Base-by-base conservation (phyloP, 352 stramenopile species). In the Phytophthora citricola region DNA sequence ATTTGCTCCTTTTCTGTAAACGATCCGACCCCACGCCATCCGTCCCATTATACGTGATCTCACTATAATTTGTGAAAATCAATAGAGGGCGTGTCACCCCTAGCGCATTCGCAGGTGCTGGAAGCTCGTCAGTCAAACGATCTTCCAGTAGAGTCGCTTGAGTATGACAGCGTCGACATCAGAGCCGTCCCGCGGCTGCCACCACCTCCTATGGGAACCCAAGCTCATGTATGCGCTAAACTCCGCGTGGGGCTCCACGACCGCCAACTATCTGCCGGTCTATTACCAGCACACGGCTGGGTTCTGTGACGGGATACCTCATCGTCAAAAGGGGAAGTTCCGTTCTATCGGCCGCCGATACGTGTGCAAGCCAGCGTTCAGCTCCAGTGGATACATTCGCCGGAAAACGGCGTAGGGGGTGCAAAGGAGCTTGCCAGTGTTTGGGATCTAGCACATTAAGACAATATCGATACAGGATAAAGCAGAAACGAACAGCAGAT, bases 301-400 rank as follows among this genome's bases (percentile, higher is more conserved):
- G 17, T 90, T 79, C 74, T 20, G 67, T 80, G 26, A 83, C 78
- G 36, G 78, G 69, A 29, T 88, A 94, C 63, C 63, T 91, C 15
- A 85, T 95, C 49, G 59, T 95, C 38, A 95, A 94, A 73, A 94
- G 93, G 64, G 87, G 10, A 86, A 79, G 58, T 87, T 92, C 66
- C 87, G 87, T 50, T 80, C 84, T 36, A 75, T 95, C 26, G 87
- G 87, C 9, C 76, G 87, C 3, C 80, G 85, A 34, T 94, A 92
- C 73, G 87, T 95, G 45, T 93, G 84, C 76, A 95, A 95, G 63
- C 87, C 87, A 26, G 80, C 85, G 31, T 94, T 95, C 63, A 91
- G 81, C 63, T 94, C 85, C 40, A 95, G 84, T 51, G 85, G 87
- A 40, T 95, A 95, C 71, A 95, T 95, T 60, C 84, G 81, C 58